A percentile compares a stretch with the other conserved stretches of the same genome.
phyloP scores from a whole-genome alignment of 1,139 yeast genomes.

The Protomyces arabidopsidicola region DNA sequence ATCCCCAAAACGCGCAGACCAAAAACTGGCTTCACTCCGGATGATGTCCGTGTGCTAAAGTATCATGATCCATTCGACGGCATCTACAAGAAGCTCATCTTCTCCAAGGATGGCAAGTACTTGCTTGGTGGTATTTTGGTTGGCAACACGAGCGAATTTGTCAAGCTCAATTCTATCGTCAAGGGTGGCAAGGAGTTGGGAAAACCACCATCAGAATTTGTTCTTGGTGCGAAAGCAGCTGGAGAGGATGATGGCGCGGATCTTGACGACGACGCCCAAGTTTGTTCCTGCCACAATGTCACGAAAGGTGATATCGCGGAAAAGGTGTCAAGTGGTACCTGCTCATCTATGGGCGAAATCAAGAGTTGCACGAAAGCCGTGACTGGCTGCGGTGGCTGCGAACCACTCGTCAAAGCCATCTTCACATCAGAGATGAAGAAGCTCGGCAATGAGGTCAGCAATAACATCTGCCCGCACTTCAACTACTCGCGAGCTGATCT shows the following conservation, averaged over 20 bases:
- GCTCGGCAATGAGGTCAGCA: constrained; percentile 39
- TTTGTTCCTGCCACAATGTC: constrained; percentile 41
- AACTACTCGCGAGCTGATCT: constrained; percentile 40
- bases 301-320: constrained; percentile 38
- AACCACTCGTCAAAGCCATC: constrained; percentile 40
- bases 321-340: constrained; percentile 38
- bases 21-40: constrained; percentile 31
- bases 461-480: constrained; percentile 39
- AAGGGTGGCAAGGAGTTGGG: constrained; percentile 38
- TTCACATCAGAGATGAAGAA: constrained; percentile 40
- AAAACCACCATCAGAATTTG: constrained; percentile 38
- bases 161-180: constrained; percentile 38
- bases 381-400: constrained; percentile 43
- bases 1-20: constrained; percentile 34
- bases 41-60: constrained; percentile 35
- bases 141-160: constrained; percentile 39
- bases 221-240: constrained; percentile 36
- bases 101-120: constrained; percentile 40
- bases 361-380: constrained; percentile 41
- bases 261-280: constrained; percentile 40
- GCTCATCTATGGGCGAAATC: constrained; percentile 38
- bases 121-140: constrained; percentile 41
- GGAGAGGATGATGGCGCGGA: constrained; percentile 38
- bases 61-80: constrained; percentile 41
- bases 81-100: constrained; percentile 39